phyloP scores from a whole-genome alignment of 75 land plant species.

The Cunninghamia lanceolata region DNA sequence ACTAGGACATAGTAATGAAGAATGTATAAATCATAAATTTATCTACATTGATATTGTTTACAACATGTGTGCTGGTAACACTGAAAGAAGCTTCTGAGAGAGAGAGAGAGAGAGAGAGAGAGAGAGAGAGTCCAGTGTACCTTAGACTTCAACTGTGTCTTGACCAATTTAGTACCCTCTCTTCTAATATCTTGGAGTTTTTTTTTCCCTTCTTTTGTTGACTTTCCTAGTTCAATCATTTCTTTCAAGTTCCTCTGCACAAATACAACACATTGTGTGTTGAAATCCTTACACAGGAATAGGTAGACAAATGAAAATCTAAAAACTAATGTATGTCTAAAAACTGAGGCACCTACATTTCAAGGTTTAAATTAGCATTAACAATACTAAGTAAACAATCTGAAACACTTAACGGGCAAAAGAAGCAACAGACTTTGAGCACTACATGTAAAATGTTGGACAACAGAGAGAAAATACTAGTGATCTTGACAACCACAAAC shows the following conservation, averaged over 20 bases:
- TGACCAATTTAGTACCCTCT: slow-evolving; percentile 42
- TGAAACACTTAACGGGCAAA: too few relatives aligned
- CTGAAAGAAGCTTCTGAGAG: neutral
- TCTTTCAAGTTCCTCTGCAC: slow-evolving; percentile 46
- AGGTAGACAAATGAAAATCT: neutral
- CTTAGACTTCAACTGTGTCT: slow-evolving; percentile 26
- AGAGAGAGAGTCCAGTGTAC: slow-evolving; percentile 10
- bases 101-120: neutral
- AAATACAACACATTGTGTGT: neutral
- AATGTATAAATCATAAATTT: neutral
- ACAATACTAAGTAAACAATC: neutral
- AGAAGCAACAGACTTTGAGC: too few relatives aligned
- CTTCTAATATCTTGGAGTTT: slow-evolving; percentile 34
- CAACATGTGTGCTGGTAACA: neutral
- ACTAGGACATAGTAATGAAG: neutral
- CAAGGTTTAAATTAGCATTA: neutral
- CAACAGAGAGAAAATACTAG: too few relatives aligned
- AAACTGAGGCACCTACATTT: neutral
- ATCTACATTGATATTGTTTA: neutral
- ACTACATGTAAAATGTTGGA: too few relatives aligned
- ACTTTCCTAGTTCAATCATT: slow-evolving; percentile 43
- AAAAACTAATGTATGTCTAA: neutral
- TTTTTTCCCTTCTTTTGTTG: slow-evolving; percentile 46
- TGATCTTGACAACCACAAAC: too few relatives aligned
- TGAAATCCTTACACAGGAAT: too few relatives aligned